Conservation (phyloP, 2,329 filamentous ascomycete genomes). For the Hymenoscyphus infarciens region DNA sequence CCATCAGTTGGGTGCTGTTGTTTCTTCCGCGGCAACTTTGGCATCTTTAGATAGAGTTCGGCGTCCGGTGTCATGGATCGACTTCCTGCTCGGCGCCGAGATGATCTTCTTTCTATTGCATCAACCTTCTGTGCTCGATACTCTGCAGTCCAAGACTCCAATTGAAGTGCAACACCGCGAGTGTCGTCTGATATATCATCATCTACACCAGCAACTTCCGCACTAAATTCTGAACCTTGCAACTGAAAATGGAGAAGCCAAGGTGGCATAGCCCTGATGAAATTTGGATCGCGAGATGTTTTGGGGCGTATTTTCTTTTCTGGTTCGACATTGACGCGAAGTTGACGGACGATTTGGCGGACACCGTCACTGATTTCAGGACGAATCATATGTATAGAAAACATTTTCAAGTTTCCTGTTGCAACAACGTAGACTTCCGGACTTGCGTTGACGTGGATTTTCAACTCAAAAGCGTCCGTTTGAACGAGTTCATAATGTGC, state of each 20-base stretch:
- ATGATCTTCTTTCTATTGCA: conserved; percentile 51
- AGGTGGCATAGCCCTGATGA: conserved; percentile 72
- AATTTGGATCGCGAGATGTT: conserved; percentile 55
- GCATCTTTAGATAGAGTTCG: conserved; percentile 52
- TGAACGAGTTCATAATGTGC: conserved; percentile 82
- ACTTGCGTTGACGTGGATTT: conserved; percentile 76
- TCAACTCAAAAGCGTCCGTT: conserved; percentile 84
- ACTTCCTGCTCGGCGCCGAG: conserved; percentile 67
- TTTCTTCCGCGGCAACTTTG: conserved; percentile 51
- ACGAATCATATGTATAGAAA: conserved; percentile 83
- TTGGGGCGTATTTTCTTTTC: conserved; percentile 52
- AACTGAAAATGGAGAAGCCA: conserved; percentile 85
- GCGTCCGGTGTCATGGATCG: conserved; percentile 65
- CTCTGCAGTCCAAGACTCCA: conserved; percentile 84
- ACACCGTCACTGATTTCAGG: conserved; percentile 91
- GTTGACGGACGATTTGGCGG: conserved; percentile 83
- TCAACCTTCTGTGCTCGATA: conserved; percentile 81
- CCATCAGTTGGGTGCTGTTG: conserved; percentile 63
- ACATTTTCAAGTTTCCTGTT: conserved; percentile 77
- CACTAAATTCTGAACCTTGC: conserved; percentile 82
- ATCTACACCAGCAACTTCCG: conserved; percentile 89
- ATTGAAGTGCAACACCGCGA: conserved; percentile 77
- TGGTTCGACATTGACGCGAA: conserved; percentile 66
- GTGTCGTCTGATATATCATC: conserved; percentile 76
- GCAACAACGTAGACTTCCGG: conserved; percentile 81